These are phyloP conservation scores for Aspergillus hancockii DNA, from an alignment of 495 filamentous ascomycete species.

Conservation along the genomic window DNA sequence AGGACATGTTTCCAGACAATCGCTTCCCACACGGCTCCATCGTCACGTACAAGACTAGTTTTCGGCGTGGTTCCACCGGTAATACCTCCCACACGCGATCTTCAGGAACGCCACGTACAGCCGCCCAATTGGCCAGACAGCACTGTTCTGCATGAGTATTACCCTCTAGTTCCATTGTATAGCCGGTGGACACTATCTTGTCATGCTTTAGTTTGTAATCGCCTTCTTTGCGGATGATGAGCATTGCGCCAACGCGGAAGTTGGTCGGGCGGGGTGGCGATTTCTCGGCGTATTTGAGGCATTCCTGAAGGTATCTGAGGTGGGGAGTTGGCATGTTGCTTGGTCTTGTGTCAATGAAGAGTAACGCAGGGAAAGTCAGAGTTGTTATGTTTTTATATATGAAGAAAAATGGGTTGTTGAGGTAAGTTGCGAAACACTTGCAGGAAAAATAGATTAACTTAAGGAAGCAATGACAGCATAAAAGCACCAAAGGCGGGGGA, in stretches of 20 bases:
- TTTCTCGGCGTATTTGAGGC: conserved; percentile 70
- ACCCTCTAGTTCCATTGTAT: conserved; percentile 84
- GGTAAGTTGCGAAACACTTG: not conserved
- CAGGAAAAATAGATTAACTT: no score
- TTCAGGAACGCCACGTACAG: conserved; percentile 50
- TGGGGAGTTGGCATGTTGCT: conserved; percentile 46
- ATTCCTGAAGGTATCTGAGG: conserved; percentile 65
- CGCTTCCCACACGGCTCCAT: conserved; percentile 89
- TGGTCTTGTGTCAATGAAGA: not conserved
- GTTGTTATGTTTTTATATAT: not conserved
- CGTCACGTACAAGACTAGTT: conserved; percentile 80
- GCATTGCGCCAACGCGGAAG: conserved; percentile 86
- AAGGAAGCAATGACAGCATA: no score
- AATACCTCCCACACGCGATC: conserved; percentile 58
- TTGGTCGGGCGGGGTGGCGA: conserved; percentile 87
- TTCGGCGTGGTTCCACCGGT: conserved; percentile 38
- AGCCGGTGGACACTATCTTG: conserved; percentile 75
- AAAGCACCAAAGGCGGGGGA: conserved; percentile 2
- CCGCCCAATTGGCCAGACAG: conserved; percentile 77
- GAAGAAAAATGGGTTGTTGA: not conserved
- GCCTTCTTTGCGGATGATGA: conserved; percentile 56
- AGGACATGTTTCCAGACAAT: conserved; percentile 78
- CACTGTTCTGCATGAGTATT: conserved; percentile 97
- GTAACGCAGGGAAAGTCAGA: not conserved
- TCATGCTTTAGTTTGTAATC: conserved; percentile 44